Conservation (phyloP, 495 filamentous ascomycete species). For the Bacidia rubella region DNA sequence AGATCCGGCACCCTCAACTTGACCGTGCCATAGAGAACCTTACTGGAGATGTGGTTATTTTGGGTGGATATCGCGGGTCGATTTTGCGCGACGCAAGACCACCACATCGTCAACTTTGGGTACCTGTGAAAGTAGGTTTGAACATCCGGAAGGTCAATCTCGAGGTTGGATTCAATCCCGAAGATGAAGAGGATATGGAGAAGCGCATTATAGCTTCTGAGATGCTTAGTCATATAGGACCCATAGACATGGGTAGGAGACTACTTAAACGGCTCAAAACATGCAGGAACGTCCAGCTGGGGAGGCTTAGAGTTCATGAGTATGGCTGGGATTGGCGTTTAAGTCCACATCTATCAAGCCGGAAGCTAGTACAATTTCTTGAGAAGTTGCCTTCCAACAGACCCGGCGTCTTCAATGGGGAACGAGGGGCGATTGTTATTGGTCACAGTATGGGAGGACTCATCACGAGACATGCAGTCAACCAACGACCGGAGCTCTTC, state of each 20-base stretch:
- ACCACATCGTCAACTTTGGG: slow-evolving; percentile 75
- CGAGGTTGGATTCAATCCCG: slow-evolving; percentile 68
- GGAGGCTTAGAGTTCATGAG: slow-evolving; percentile 66
- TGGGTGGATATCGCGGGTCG: slow-evolving; percentile 87
- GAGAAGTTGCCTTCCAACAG: slow-evolving; percentile 63
- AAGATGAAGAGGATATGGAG: slow-evolving; percentile 78
- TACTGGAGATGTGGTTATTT: slow-evolving; percentile 72
- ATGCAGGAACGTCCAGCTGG: slow-evolving; percentile 54
- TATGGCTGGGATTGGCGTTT: slow-evolving; percentile 96
- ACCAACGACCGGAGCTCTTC: slow-evolving; percentile 76
- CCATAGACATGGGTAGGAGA: slow-evolving; percentile 75
- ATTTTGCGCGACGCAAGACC: slow-evolving; percentile 73
- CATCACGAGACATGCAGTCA: slow-evolving; percentile 81
- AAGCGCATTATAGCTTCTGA: slow-evolving; percentile 69
- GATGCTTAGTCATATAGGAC: slow-evolving; percentile 81
- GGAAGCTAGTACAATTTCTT: slow-evolving; percentile 55
- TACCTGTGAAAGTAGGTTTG: slow-evolving; percentile 85
- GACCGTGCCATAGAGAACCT: slow-evolving; percentile 54
- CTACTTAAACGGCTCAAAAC: slow-evolving; percentile 66
- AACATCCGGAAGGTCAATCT: slow-evolving; percentile 87
- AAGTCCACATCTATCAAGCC: slow-evolving; percentile 64
- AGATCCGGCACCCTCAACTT: slow-evolving; percentile 33
- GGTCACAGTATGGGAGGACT: slow-evolving; percentile 84
- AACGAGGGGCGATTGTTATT: slow-evolving; percentile 65
- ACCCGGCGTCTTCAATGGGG: slow-evolving; percentile 28